Evolutionary conservation across 345 rosid species (phyloP).

Genomic region (Heritiera fomes): DNA sequence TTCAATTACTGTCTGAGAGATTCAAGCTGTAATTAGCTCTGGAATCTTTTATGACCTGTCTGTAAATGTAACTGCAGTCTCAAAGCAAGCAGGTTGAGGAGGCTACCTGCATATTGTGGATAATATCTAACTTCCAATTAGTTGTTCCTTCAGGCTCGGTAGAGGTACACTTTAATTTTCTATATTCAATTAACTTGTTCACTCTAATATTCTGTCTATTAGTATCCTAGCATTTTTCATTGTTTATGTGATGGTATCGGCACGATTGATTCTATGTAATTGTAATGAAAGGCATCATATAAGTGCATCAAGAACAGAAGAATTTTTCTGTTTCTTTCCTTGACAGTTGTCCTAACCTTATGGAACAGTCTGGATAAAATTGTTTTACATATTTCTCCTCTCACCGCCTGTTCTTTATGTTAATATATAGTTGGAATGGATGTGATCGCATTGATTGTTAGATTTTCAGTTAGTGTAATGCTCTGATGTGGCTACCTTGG

Average conservation of each 20-base stretch:
- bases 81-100: slow-evolving; percentile 67
- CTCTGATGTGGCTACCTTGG: neutral
- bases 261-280: neutral
- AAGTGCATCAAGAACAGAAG: too few species aligned
- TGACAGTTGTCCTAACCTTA: neutral
- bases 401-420: neutral
- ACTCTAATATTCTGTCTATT: neutral
- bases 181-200: neutral
- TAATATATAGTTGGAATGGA: neutral
- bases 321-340: too few species aligned
- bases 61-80: slow-evolving; percentile 75
- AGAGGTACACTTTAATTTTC: slow-evolving; percentile 50
- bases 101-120: slow-evolving; percentile 55
- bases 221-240: neutral
- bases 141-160: slow-evolving; percentile 51
- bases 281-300: neutral
- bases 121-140: slow-evolving; percentile 56
- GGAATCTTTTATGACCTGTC: slow-evolving; percentile 48
- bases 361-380: neutral
- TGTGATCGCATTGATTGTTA: neutral
- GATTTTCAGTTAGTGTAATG: neutral
- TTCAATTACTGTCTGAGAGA: neutral
- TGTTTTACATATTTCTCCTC: neutral
- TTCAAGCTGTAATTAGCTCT: slow-evolving; percentile 7
- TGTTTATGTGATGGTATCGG: neutral